These are phyloP conservation scores for Dipteronia sinensis DNA, from an alignment of 345 rosid species.

Conservation along the genomic window DNA sequence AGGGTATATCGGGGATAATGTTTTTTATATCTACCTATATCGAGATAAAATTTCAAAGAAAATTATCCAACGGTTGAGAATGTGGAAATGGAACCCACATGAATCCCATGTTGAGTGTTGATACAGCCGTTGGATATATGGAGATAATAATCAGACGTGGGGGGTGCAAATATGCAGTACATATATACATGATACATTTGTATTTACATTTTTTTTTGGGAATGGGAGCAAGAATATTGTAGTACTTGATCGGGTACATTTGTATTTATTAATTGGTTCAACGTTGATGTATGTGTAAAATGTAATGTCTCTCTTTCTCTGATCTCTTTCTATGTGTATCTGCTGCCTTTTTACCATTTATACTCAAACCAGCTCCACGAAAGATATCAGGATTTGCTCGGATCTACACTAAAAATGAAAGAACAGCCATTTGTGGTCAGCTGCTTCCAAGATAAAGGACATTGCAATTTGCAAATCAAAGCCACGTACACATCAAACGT, in stretches of 20 bases:
- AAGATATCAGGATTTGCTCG: background rate
- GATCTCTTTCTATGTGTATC: background rate
- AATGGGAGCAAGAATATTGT: background rate
- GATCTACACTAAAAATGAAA: background rate
- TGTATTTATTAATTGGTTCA: background rate
- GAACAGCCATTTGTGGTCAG: background rate
- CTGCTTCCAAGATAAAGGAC: background rate
- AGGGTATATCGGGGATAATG: too few species aligned
- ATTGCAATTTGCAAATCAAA: background rate
- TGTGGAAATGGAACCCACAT: background rate
- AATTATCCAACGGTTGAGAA: background rate
- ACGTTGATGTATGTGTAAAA: background rate
- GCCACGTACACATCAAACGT: background rate
- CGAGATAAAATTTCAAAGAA: too few species aligned
- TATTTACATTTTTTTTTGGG: background rate
- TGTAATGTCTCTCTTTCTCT: too few species aligned
- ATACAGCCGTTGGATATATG: background rate
- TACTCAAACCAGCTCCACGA: conserved; percentile 15
- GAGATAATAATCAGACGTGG: background rate
- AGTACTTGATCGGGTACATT: background rate
- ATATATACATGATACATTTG: background rate
- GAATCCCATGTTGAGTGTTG: background rate
- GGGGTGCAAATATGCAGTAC: background rate
- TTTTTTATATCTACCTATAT: too few species aligned
- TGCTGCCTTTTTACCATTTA: conserved; percentile 9